These are phyloP conservation scores for Pseudonitzschia multiseries DNA, from an alignment of 108 stramenopile species.

Conservation along the genomic window DNA sequence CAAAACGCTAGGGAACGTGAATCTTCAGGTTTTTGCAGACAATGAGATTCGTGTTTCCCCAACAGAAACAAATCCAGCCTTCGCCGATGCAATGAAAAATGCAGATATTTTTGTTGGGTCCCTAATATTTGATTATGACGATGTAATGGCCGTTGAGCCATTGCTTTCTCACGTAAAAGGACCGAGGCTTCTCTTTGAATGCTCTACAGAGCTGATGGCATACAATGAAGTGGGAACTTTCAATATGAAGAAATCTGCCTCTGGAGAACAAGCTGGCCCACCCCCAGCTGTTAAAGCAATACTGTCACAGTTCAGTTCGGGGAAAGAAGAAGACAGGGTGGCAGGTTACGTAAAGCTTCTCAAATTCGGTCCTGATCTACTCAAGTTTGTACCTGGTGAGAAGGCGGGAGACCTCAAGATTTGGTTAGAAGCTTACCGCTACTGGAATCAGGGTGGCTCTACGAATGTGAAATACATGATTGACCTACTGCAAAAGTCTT, in stretches of 20 bases:
- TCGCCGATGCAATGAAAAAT: constrained; percentile 54
- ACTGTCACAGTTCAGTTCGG: constrained; percentile 69
- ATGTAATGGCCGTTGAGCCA: constrained; percentile 44
- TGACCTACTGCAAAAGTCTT: constrained; percentile 33
- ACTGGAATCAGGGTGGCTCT: constrained; percentile 83
- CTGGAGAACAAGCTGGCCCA: constrained; percentile 54
- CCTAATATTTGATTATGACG: constrained; percentile 82
- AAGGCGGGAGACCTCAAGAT: constrained; percentile 77
- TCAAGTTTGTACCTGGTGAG: constrained; percentile 85
- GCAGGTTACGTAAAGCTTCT: constrained; percentile 80
- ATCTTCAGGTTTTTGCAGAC: constrained; percentile 62
- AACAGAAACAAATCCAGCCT: constrained; percentile 44
- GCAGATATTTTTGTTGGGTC: constrained; percentile 79
- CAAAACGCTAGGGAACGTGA: constrained; percentile 16
- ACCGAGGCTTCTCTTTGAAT: constrained; percentile 80
- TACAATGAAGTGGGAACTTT: constrained; percentile 73
- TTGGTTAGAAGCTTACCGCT: constrained; percentile 86
- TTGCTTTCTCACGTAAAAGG: constrained; percentile 46
- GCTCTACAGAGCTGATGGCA: constrained; percentile 81
- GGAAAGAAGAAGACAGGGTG: constrained; percentile 84
- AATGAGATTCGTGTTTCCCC: constrained; percentile 54
- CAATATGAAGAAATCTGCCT: constrained; percentile 45
- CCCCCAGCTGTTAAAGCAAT: constrained; percentile 83
- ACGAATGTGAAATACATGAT: constrained; percentile 65
- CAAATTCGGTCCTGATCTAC: constrained; percentile 77